Conservation (phyloP, 164 flowering plant genomes). For the Nelumbo lutea region DNA sequence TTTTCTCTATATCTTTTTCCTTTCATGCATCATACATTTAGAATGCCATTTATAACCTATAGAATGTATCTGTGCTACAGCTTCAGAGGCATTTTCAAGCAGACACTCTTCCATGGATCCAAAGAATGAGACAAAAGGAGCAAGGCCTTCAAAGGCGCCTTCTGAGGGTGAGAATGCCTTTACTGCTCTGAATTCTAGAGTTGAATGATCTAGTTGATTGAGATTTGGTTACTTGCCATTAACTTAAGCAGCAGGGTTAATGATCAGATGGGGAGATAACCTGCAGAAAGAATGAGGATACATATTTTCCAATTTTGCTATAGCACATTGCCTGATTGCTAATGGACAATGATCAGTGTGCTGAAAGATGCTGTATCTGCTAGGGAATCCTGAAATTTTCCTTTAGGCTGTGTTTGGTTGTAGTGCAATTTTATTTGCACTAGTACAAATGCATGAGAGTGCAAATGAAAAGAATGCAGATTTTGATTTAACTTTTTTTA, state of each 20-base stretch:
- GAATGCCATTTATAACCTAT: background rate
- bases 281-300: background rate
- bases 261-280: background rate
- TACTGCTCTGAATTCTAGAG: background rate
- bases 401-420: too few species aligned
- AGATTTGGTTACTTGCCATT: background rate
- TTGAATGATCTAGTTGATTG: background rate
- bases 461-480: too few species aligned
- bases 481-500: too few species aligned
- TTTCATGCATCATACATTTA: conserved; percentile 2
- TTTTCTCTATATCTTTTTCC: background rate
- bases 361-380: background rate
- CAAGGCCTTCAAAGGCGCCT: conserved; percentile 92
- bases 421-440: too few species aligned
- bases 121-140: conserved; percentile 85
- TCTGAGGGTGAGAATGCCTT: conserved; percentile 54
- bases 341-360: background rate
- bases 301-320: background rate
- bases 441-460: too few species aligned
- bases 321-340: background rate
- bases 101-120: conserved; percentile 83
- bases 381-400: too few species aligned
- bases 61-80: conserved; percentile 32
- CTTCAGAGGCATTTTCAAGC: conserved; percentile 96
- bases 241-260: background rate